phyloP scores from a whole-genome alignment of 441 rosid genomes.

The Kokia cookei region DNA sequence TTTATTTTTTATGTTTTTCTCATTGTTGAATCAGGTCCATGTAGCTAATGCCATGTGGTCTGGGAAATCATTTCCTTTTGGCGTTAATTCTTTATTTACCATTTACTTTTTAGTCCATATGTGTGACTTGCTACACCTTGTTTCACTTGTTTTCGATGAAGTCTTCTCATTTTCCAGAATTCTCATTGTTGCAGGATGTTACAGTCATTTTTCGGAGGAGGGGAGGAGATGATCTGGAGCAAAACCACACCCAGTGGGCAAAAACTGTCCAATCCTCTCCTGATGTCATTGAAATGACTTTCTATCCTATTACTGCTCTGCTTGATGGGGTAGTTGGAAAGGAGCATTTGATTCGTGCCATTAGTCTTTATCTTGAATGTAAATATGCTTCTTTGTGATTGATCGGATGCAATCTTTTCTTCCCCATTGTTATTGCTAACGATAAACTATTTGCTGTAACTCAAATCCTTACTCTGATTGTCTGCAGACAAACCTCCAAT shows the following conservation, averaged over 20 bases:
- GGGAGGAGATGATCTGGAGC: constrained; percentile 78
- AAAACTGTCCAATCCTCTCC: constrained; percentile 57
- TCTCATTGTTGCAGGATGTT: constrained; percentile 43
- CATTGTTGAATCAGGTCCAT: not conserved
- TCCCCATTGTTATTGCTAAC: not conserved
- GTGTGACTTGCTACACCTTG: not conserved
- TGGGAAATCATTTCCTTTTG: not conserved
- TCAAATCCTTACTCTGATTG: constrained; percentile 4
- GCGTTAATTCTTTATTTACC: not conserved
- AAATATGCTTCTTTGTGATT: constrained; percentile 8
- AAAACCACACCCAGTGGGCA: constrained; percentile 58
- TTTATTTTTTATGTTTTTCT: not conserved
- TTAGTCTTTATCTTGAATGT: constrained; percentile 63
- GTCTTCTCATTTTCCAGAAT: constrained; percentile 1
- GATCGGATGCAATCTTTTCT: not conserved
- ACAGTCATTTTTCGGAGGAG: constrained; percentile 67
- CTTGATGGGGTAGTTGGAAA: constrained; percentile 49
- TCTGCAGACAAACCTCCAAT: constrained; percentile 59
- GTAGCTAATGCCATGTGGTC: not conserved
- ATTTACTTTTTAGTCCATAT: not conserved
- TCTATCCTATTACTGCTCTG: constrained; percentile 53
- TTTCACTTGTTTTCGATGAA: too few species aligned
- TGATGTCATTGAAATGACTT: constrained; percentile 65
- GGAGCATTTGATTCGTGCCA: constrained; percentile 57
- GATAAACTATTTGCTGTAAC: not conserved